Base-by-base conservation (phyloP, 345 rosid genomes). In the Limnanthes douglasii region DNA sequence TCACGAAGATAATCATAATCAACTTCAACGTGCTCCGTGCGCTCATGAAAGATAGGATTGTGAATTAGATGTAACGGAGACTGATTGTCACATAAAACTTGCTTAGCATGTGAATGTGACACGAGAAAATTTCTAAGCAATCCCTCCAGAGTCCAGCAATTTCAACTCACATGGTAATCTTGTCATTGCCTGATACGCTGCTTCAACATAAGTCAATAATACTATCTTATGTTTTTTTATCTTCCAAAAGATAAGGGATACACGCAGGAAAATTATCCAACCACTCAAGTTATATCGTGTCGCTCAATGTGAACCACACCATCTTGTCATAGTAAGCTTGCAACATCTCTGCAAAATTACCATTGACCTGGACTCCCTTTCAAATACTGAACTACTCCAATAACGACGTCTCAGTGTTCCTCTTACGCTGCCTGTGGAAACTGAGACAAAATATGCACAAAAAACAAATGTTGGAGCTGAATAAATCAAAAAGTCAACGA, bases 101-200 rank as follows among this genome's bases (percentile, higher is more conserved):
- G n/a, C n/a, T n/a, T n/a, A n/a, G n/a, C n/a, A n/a, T n/a, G n/a
- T n/a, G n/a, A n/a, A n/a, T n/a, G n/a, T n/a, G n/a, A n/a, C n/a
- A n/a, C n/a, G n/a, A n/a, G n/a, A n/a, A n/a, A n/a, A n/a, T n/a
- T n/a, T n/a, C n/a, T n/a, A n/a, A n/a, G n/a, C n/a, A n/a, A n/a
- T n/a, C n/a, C n/a, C n/a, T n/a, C n/a, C n/a, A n/a, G n/a, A n/a
- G n/a, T n/a, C n/a, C n/a, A n/a, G n/a, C n/a, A n/a, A n/a, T n/a
- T n/a, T n/a, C n/a, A n/a, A n/a, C n/a, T n/a, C n/a, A n/a, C n/a
- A n/a, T n/a, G n/a, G n/a, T n/a, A n/a, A n/a, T n/a, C n/a, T n/a
- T n/a, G 42, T 18, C 51, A 34, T 46, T 0, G 26, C n/a, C 3
- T n/a, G 10, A 26, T 46, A 47, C 11, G 36, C 37, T 0, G 34